Evolutionary conservation across 2,329 filamentous ascomycete species (phyloP).

Genomic region (Aspergillus melleus): DNA sequence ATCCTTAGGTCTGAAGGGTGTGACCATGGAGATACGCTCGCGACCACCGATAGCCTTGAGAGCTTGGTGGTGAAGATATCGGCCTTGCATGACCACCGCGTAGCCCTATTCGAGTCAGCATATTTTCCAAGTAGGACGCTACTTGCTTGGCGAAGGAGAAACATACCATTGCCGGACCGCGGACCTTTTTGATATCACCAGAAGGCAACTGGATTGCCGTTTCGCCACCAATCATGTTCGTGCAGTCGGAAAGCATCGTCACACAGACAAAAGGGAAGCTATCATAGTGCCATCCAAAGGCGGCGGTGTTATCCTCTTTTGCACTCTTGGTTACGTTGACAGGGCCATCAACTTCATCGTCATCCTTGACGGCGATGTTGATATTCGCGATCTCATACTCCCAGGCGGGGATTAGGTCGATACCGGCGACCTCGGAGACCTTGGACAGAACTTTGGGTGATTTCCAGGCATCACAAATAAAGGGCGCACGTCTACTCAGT

Average conservation of each 20-base stretch:
- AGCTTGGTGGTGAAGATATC: background rate
- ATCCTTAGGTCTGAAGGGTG: background rate
- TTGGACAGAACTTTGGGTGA: background rate
- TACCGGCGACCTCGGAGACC: background rate
- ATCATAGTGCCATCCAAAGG: conserved; percentile 38
- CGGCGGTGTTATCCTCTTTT: background rate
- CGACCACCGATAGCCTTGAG: background rate
- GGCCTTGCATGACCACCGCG: background rate
- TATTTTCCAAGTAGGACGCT: no score
- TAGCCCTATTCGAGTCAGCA: background rate
- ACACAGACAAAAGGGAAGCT: conserved; percentile 67
- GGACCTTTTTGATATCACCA: background rate
- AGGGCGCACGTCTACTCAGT: background rate
- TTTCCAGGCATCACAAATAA: background rate
- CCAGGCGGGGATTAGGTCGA: background rate
- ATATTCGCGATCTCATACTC: background rate
- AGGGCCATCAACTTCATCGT: background rate
- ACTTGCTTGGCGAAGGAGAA: background rate
- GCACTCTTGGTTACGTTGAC: background rate
- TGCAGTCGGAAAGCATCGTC: conserved; percentile 63
- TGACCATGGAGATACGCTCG: background rate
- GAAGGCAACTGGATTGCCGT: conserved; percentile 28
- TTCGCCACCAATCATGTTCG: conserved; percentile 63
- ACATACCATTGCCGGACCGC: background rate
- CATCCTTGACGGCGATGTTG: background rate